phyloP scores from a whole-genome alignment of 306 rosid species.

The Betula pendula region DNA sequence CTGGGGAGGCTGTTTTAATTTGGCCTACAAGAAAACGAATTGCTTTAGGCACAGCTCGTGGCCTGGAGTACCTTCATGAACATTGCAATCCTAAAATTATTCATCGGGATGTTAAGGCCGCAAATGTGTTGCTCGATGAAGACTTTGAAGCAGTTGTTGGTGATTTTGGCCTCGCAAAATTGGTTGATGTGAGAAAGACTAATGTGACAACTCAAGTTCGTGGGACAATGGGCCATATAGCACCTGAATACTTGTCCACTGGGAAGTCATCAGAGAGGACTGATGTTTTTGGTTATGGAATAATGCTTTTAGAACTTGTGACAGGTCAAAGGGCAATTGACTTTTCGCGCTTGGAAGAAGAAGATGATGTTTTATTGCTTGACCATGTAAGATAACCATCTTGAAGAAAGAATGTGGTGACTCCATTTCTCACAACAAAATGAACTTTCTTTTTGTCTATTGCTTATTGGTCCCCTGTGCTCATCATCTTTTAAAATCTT shows the following conservation, averaged over 20 bases:
- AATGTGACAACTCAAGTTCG: slow-evolving; percentile 98
- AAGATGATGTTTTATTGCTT: slow-evolving; percentile 87
- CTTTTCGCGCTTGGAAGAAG: slow-evolving; percentile 96
- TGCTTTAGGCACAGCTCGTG: slow-evolving; percentile 97
- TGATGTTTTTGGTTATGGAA: slow-evolving; percentile 97
- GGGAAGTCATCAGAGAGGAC: slow-evolving; percentile 99
- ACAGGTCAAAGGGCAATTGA: slow-evolving; percentile 98
- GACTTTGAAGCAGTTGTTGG: slow-evolving; percentile 99
- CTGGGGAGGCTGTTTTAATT: slow-evolving; percentile 71
- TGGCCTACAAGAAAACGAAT: slow-evolving; percentile 93
- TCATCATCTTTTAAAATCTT: slow-evolving; percentile 15
- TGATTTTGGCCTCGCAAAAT: slow-evolving; percentile 97
- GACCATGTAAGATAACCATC: slow-evolving; percentile 74
- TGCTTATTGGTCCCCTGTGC: not conserved
- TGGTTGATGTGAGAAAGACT: slow-evolving; percentile 93
- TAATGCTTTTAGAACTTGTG: slow-evolving; percentile 93
- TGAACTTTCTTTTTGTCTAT: not conserved
- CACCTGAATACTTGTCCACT: slow-evolving; percentile 96
- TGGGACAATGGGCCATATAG: slow-evolving; percentile 99
- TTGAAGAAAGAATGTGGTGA: not conserved
- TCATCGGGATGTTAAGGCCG: slow-evolving; percentile 99
- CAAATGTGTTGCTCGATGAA: slow-evolving; percentile 93
- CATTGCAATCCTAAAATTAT: slow-evolving; percentile 99
- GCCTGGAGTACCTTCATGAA: slow-evolving; percentile 92
- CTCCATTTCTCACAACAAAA: not conserved